Evolutionary conservation across 129 eudicot genomes (phyloP).

Genomic region (Flaveria brownii): DNA sequence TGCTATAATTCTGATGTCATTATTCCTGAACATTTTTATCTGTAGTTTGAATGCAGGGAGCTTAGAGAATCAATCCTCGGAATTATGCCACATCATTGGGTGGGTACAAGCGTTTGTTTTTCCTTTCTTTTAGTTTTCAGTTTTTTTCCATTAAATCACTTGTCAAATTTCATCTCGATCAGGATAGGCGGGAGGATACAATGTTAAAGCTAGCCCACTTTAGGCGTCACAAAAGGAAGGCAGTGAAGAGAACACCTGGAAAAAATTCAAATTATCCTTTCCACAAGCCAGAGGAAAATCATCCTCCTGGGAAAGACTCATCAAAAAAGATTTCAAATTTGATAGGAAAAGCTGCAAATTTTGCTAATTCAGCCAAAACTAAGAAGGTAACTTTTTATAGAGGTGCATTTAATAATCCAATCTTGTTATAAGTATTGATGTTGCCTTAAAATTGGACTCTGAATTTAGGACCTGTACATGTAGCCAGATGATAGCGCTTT

Average conservation of each 20-base stretch:
- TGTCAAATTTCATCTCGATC: constrained; percentile 19
- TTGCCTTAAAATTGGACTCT: not conserved
- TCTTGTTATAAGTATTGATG: constrained; percentile 1
- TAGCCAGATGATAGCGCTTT: constrained; percentile 18
- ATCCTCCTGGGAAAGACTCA: constrained; percentile 89
- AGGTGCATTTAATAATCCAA: constrained; percentile 16
- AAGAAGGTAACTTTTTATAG: constrained; percentile 56
- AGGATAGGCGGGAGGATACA: constrained; percentile 98
- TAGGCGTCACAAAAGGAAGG: constrained; percentile 88
- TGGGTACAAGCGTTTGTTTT: constrained; percentile 28
- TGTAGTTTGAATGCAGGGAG: constrained; percentile 94
- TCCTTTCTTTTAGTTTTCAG: not conserved
- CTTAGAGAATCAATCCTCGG: constrained; percentile 96
- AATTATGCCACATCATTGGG: constrained; percentile 97
- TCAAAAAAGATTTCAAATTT: constrained; percentile 71
- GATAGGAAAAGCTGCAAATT: constrained; percentile 84
- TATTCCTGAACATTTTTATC: constrained; percentile 27
- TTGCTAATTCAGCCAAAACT: constrained; percentile 81
- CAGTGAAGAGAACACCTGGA: constrained; percentile 76
- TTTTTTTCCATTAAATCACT: constrained; percentile 3
- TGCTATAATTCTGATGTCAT: not conserved
- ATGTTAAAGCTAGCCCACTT: constrained; percentile 79
- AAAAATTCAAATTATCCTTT: constrained; percentile 62
- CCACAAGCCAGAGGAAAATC: constrained; percentile 98
- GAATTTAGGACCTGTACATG: constrained; percentile 3